phyloP scores from a whole-genome alignment of 1,284 basidiomycete genomes.

The Xerocomus nothofagi region DNA sequence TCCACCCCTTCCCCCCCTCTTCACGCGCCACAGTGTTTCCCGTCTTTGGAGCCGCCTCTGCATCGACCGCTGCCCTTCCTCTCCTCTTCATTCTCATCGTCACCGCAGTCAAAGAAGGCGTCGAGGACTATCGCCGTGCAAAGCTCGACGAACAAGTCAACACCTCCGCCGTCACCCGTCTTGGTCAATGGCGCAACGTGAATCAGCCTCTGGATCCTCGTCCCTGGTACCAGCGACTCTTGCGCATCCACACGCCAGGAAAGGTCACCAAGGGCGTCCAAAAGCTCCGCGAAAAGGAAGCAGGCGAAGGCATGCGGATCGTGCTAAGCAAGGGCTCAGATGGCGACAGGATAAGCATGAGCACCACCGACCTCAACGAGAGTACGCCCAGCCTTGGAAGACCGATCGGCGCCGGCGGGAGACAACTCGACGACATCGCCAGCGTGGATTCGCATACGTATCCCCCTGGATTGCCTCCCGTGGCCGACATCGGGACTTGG shows the following conservation, averaged over 20 bases:
- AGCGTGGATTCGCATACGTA: constrained; percentile 62
- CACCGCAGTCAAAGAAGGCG: constrained; percentile 92
- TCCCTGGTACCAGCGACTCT: constrained; percentile 69
- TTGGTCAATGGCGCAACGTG: constrained; percentile 87
- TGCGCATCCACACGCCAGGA: constrained; percentile 69
- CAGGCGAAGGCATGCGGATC: constrained; percentile 60
- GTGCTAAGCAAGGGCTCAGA: constrained; percentile 58
- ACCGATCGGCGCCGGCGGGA: constrained; percentile 36
- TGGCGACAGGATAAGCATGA: constrained; percentile 39
- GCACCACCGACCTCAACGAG: constrained; percentile 40
- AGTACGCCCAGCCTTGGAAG: constrained; percentile 43
- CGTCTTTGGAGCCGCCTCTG: constrained; percentile 86
- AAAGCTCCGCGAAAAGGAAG: constrained; percentile 84
- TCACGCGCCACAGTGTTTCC: constrained; percentile 65
- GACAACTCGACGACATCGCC: constrained; percentile 60
- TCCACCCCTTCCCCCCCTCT: neutral
- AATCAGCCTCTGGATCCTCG: constrained; percentile 84
- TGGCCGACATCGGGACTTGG: constrained; percentile 26
- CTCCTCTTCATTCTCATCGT: constrained; percentile 85
- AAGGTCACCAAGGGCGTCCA: constrained; percentile 83
- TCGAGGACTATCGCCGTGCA: constrained; percentile 92
- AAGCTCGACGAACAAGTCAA: constrained; percentile 89
- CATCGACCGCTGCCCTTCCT: constrained; percentile 84
- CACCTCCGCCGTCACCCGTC: constrained; percentile 83
- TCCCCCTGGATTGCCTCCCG: constrained; percentile 43